Conservation (phyloP, 345 rosid species). For the Hibiscus mutabilis region DNA sequence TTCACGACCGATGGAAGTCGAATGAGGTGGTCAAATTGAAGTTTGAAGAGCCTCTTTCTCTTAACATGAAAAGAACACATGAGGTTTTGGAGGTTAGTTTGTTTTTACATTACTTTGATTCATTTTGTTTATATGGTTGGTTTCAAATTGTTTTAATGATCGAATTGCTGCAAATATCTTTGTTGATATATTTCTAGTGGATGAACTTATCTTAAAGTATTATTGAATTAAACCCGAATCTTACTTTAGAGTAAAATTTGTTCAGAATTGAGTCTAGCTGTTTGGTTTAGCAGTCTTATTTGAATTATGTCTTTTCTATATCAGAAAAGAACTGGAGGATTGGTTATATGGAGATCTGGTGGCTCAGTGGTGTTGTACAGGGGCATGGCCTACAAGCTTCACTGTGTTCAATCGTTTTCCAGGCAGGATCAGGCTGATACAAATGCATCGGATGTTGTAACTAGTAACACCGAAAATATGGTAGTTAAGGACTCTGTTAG, state of each 20-base stretch:
- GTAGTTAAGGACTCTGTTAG: slow-evolving; percentile 16
- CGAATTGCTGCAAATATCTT: background rate
- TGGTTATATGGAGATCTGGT: slow-evolving; percentile 95
- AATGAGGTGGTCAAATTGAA: slow-evolving; percentile 86
- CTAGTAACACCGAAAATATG: slow-evolving; percentile 9
- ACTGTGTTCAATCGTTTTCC: slow-evolving; percentile 53
- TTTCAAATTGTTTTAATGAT: background rate
- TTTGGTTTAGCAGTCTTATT: slow-evolving; percentile 10
- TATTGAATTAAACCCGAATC: background rate
- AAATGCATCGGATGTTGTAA: slow-evolving; percentile 7
- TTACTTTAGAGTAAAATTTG: background rate
- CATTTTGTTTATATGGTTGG: background rate
- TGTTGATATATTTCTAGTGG: background rate
- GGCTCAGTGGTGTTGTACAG: slow-evolving; percentile 80
- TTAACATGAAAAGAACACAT: slow-evolving; percentile 80
- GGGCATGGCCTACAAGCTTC: slow-evolving; percentile 70
- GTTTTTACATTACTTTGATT: slow-evolving; percentile 1
- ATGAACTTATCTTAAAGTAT: background rate
- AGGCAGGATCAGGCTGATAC: slow-evolving; percentile 31
- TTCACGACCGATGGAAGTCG: slow-evolving; percentile 70
- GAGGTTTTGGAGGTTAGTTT: slow-evolving; percentile 69
- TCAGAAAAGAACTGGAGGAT: slow-evolving; percentile 83
- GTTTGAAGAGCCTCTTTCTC: slow-evolving; percentile 60
- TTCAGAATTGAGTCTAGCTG: background rate
- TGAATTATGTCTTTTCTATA: slow-evolving; percentile 16